phyloP scores from a whole-genome alignment of 495 filamentous ascomycete genomes.

The Penicillium canescens region DNA sequence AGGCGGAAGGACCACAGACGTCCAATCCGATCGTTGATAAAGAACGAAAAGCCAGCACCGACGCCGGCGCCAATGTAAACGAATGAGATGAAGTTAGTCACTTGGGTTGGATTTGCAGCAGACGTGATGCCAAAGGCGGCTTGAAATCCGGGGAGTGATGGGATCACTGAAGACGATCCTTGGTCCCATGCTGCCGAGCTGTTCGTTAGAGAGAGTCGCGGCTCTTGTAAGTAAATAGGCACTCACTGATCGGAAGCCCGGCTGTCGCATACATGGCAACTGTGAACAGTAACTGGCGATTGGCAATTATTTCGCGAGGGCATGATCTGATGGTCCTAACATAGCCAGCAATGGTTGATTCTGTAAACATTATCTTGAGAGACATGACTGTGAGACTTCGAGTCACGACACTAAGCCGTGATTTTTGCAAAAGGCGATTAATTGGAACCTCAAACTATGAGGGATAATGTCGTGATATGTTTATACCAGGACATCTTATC shows the following conservation, averaged over 20 bases:
- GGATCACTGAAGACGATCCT: slow-evolving; percentile 11
- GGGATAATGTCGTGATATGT: no score
- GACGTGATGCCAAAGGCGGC: slow-evolving; percentile 8
- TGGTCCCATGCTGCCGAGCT: slow-evolving; percentile 13
- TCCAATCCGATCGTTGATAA: slow-evolving; percentile 19
- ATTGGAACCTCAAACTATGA: no score
- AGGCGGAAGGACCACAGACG: slow-evolving; percentile 15
- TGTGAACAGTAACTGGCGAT: slow-evolving; percentile 8
- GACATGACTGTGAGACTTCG: no score
- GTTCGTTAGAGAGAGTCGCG: not conserved
- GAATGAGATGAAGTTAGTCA: slow-evolving; percentile 20
- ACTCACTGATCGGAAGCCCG: slow-evolving; percentile 11
- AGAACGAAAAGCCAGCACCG: slow-evolving; percentile 18
- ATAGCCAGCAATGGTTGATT: no score
- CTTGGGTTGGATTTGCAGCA: slow-evolving; percentile 5
- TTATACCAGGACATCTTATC: no score
- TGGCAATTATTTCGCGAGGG: slow-evolving; percentile 9
- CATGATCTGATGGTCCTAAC: no score
- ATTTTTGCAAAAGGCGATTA: no score
- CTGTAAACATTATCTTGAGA: no score
- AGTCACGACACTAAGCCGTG: no score
- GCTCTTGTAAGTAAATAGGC: not conserved
- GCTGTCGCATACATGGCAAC: slow-evolving; percentile 9
- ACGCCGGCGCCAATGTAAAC: slow-evolving; percentile 17
- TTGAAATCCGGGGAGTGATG: slow-evolving; percentile 13